Evolutionary conservation across 345 rosid species (phyloP).

Genomic region (Lepidium didymum): DNA sequence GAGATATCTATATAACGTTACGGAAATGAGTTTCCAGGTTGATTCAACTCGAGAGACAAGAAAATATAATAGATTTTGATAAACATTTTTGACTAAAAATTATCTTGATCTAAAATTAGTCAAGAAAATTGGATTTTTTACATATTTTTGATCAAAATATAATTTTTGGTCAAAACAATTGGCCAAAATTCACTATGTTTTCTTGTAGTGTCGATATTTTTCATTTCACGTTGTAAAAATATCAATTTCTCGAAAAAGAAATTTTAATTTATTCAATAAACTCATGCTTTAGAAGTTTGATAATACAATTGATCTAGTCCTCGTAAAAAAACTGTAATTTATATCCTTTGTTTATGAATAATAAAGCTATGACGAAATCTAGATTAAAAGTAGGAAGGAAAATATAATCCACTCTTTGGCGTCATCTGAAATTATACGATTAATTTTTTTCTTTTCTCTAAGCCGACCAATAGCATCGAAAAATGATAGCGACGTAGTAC

Average conservation of each 20-base stretch:
- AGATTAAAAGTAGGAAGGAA: conserved; percentile 16
- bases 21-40: neutral
- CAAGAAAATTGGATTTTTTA: too few relatives aligned
- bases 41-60: too few relatives aligned
- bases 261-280: neutral
- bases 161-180: too few relatives aligned
- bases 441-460: neutral
- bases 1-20: neutral
- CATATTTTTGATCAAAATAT: too few relatives aligned
- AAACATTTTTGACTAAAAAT: too few relatives aligned
- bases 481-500: too few relatives aligned
- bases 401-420: conserved; percentile 11
- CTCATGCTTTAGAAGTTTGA: neutral
- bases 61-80: too few relatives aligned
- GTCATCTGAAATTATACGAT: neutral
- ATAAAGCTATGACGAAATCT: neutral
- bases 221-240: too few relatives aligned
- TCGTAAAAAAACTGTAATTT: neutral
- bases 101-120: too few relatives aligned
- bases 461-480: neutral
- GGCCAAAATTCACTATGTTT: too few relatives aligned
- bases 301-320: neutral
- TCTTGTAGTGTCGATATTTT: too few relatives aligned
- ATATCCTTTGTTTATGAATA: neutral
- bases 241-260: too few relatives aligned